Evolutionary conservation across 2,329 filamentous ascomycete genomes (phyloP).

Genomic region (Cadophora sp.): DNA sequence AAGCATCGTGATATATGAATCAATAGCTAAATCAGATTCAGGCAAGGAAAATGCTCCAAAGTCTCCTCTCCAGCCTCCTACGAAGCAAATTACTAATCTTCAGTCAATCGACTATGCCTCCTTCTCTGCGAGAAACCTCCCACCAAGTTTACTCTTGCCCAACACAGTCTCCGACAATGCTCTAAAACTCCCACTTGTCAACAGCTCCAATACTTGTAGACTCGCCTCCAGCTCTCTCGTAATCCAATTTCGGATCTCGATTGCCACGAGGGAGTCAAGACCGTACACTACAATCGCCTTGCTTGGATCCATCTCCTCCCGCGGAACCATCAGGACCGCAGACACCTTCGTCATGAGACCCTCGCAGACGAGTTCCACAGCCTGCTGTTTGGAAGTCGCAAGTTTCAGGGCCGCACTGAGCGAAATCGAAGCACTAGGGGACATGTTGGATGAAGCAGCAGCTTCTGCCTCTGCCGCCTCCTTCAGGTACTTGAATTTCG

Average conservation of each 20-base stretch:
- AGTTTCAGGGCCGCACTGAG: conserved; percentile 27
- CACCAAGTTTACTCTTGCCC: conserved; percentile 36
- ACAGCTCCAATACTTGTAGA: conserved; percentile 40
- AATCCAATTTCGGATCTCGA: conserved; percentile 50
- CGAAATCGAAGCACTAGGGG: conserved; percentile 11
- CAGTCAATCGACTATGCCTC: background rate
- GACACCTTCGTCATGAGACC: conserved; percentile 52
- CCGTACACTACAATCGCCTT: conserved; percentile 41
- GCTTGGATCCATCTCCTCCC: conserved; percentile 53
- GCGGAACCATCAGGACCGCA: conserved; percentile 54
- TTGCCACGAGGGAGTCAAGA: conserved; percentile 41
- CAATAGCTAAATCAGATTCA: background rate
- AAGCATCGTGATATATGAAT: background rate
- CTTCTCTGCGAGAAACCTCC: conserved; percentile 21
- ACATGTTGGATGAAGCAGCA: background rate
- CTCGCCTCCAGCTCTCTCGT: conserved; percentile 34
- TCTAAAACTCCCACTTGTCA: conserved; percentile 37
- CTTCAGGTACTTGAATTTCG: conserved; percentile 30
- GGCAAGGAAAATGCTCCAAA: background rate
- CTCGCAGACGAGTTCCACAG: conserved; percentile 46
- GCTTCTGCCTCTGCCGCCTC: conserved; percentile 17
- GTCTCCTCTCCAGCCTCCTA: background rate
- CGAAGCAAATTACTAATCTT: background rate
- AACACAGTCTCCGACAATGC: conserved; percentile 39
- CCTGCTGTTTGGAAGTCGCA: conserved; percentile 30